Percentiles rank a stretch among this genome's conserved stretches.
Evolutionary conservation across 2,329 filamentous ascomycete species (phyloP).

Genomic region (Anthostomella pinea): DNA sequence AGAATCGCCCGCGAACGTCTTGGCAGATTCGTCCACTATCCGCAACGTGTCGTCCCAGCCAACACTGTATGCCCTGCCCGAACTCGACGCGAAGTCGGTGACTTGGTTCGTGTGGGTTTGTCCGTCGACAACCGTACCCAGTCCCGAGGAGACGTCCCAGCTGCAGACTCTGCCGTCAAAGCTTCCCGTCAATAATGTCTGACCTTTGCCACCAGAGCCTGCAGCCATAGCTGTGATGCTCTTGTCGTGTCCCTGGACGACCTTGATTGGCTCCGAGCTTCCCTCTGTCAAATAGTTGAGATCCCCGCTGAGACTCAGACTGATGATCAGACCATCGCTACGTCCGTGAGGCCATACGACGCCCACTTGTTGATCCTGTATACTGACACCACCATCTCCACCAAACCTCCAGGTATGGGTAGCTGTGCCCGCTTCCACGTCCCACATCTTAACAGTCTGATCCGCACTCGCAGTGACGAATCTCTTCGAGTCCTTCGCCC

Average conservation of each 20-base stretch:
- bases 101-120: slow-evolving; percentile 84
- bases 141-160: slow-evolving; percentile 74
- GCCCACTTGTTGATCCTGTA: slow-evolving; percentile 87
- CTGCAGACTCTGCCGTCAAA: slow-evolving; percentile 84
- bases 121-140: slow-evolving; percentile 71
- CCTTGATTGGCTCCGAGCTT: slow-evolving; percentile 62
- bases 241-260: slow-evolving; percentile 88
- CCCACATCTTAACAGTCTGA: slow-evolving; percentile 93
- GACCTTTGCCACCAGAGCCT: slow-evolving; percentile 51
- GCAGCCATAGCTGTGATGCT: slow-evolving; percentile 75
- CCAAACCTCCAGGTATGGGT: slow-evolving; percentile 84
- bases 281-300: slow-evolving; percentile 83
- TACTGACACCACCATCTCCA: slow-evolving; percentile 65
- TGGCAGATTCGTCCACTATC: slow-evolving; percentile 69
- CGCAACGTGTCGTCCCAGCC: slow-evolving; percentile 94
- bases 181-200: slow-evolving; percentile 82
- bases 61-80: slow-evolving; percentile 73
- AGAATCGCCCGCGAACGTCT: slow-evolving; percentile 69
- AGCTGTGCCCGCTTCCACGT: slow-evolving; percentile 73
- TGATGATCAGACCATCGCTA: slow-evolving; percentile 84
- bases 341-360: slow-evolving; percentile 85
- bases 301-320: slow-evolving; percentile 82
- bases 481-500: slow-evolving; percentile 80
- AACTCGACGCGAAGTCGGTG: slow-evolving; percentile 64
- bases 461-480: slow-evolving; percentile 92